phyloP scores from a whole-genome alignment of 306 rosid species.

The Heteromeles arbutifolia region DNA sequence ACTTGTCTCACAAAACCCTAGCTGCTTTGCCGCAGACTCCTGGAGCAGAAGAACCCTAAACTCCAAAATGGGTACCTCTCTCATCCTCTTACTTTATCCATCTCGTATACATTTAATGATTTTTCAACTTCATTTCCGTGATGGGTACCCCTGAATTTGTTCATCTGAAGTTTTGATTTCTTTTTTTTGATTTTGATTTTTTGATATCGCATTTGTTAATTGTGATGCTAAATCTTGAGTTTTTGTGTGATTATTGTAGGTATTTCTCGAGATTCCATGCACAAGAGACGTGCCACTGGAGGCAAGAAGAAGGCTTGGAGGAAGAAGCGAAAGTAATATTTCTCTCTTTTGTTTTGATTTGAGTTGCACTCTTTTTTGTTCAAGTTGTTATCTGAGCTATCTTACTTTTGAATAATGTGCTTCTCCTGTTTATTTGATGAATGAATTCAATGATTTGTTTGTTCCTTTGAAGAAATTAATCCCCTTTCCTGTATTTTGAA shows the following conservation, averaged over 20 bases:
- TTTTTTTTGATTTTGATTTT: neutral
- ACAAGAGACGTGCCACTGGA: conserved; percentile 64
- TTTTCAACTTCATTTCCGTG: neutral
- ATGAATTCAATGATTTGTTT: neutral
- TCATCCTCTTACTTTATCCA: neutral
- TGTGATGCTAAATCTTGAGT: neutral
- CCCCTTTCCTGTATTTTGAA: neutral
- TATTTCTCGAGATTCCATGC: conserved; percentile 69
- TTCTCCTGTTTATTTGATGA: neutral
- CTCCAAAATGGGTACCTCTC: conserved; percentile 29
- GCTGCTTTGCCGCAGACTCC: conserved; percentile 1
- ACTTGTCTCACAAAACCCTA: neutral
- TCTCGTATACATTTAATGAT: neutral
- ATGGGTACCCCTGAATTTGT: conserved; percentile 3
- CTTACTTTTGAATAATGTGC: neutral
- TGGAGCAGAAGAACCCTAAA: neutral
- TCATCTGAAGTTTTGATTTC: neutral
- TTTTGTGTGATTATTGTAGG: conserved; percentile 12
- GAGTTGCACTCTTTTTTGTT: no score
- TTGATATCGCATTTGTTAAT: neutral
- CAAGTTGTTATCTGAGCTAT: neutral
- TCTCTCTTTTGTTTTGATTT: neutral
- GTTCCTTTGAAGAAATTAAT: neutral
- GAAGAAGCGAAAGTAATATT: conserved; percentile 52
- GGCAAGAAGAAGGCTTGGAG: conserved; percentile 74